phyloP scores from a whole-genome alignment of 257 asterid genomes.

The Solanum virginianum region DNA sequence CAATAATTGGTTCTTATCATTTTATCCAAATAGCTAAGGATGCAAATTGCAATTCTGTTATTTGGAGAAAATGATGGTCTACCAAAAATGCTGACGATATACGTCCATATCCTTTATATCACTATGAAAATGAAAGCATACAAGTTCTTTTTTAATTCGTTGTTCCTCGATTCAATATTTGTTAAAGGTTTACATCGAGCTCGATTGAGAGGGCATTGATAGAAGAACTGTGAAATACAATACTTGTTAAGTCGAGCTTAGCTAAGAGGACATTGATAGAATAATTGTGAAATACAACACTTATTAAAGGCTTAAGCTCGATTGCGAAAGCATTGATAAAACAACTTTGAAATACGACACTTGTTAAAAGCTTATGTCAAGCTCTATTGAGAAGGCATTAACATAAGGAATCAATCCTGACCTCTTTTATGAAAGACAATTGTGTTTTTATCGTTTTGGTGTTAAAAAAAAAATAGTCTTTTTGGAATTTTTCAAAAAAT shows the following conservation, averaged over 20 bases:
- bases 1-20: constrained; percentile 1
- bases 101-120: not conserved
- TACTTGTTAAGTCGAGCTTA: not conserved
- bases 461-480: too few relatives aligned
- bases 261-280: not conserved
- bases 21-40: not conserved
- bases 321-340: too few relatives aligned
- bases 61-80: not conserved
- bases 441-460: too few relatives aligned
- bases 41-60: not conserved
- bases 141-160: too few relatives aligned
- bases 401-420: not conserved
- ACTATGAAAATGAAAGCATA: not conserved
- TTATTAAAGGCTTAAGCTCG: too few relatives aligned
- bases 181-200: too few relatives aligned
- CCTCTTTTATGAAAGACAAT: not conserved
- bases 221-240: too few relatives aligned
- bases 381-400: not conserved
- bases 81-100: not conserved
- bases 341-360: too few relatives aligned
- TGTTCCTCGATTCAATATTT: too few relatives aligned
- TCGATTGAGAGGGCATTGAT: too few relatives aligned
- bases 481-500: not conserved
- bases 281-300: not conserved
- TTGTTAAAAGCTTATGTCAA: not conserved